Conservation (phyloP, 495 filamentous ascomycete species). For the Hamigera avellanea region DNA sequence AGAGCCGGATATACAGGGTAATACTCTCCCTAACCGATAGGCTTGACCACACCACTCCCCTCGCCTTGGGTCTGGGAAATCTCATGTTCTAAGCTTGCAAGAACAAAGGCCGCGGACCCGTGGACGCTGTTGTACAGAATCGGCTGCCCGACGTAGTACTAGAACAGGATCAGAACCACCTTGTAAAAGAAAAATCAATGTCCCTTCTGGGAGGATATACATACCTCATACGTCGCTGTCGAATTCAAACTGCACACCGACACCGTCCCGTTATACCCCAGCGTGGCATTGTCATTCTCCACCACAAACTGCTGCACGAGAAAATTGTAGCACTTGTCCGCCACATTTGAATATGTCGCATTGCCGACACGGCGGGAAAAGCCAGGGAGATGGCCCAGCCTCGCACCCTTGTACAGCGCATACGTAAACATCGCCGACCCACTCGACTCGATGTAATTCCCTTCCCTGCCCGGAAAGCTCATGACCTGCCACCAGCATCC, state of each 20-base stretch:
- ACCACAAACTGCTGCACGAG: slow-evolving; percentile 30
- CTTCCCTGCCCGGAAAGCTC: slow-evolving; percentile 29
- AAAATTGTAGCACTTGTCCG: slow-evolving; percentile 26
- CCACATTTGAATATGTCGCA: neutral
- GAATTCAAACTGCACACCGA: slow-evolving; percentile 41
- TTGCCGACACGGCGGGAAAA: neutral
- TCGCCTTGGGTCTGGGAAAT: too few relatives aligned
- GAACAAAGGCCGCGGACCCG: slow-evolving; percentile 36
- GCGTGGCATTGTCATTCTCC: slow-evolving; percentile 22
- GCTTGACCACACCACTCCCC: too few relatives aligned
- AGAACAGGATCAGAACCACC: slow-evolving; percentile 1
- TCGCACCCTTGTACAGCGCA: slow-evolving; percentile 39
- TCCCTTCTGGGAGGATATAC: neutral
- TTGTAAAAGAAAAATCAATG: slow-evolving; percentile 2
- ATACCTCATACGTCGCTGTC: slow-evolving; percentile 35
- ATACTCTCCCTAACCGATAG: too few relatives aligned
- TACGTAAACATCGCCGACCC: slow-evolving; percentile 50
- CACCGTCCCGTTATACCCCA: slow-evolving; percentile 44
- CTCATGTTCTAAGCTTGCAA: slow-evolving; percentile 37
- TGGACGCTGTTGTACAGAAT: slow-evolving; percentile 33
- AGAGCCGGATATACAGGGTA: too few relatives aligned
- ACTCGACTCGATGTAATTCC: slow-evolving; percentile 52
- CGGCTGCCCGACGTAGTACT: slow-evolving; percentile 39
- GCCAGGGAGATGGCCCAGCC: slow-evolving; percentile 26
- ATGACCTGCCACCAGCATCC: slow-evolving; percentile 54